These are phyloP conservation scores for Eremothecium cymbalariae DNA, from an alignment of 1,139 yeast genomes.

Conservation along the genomic window DNA sequence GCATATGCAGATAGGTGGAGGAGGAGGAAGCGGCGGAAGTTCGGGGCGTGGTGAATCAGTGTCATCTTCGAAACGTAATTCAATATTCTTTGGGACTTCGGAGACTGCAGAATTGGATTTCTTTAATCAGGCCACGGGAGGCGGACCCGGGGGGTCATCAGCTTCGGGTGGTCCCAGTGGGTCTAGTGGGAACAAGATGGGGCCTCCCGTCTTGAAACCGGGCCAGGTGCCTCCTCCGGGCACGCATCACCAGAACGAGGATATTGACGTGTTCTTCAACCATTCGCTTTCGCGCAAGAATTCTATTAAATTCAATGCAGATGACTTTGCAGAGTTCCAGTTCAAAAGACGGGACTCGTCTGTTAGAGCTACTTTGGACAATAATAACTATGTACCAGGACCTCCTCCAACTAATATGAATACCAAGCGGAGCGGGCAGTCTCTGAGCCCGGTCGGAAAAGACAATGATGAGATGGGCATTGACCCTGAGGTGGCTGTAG, in stretches of 20 bases:
- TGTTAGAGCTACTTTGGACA: slow-evolving; percentile 20
- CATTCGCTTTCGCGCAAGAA: slow-evolving; percentile 19
- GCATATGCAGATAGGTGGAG: neutral
- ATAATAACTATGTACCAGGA: slow-evolving; percentile 10
- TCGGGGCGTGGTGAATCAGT: slow-evolving; percentile 12
- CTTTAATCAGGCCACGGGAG: slow-evolving; percentile 10
- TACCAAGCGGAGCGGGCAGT: slow-evolving; percentile 2
- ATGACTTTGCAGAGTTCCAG: slow-evolving; percentile 24
- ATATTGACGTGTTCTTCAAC: slow-evolving; percentile 18
- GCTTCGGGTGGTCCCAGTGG: slow-evolving; percentile 9
- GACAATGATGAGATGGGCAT: slow-evolving; percentile 3
- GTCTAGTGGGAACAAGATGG: slow-evolving; percentile 15
- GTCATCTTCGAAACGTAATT: slow-evolving; percentile 20
- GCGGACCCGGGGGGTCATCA: slow-evolving; percentile 2
- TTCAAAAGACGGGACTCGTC: slow-evolving; percentile 26
- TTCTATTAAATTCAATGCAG: slow-evolving; percentile 24
- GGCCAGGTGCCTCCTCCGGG: slow-evolving; percentile 9
- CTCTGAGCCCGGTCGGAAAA: slow-evolving; percentile 4
- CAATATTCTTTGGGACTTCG: slow-evolving; percentile 18
- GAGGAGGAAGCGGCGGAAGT: slow-evolving; percentile 8
- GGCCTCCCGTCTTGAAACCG: slow-evolving; percentile 12
- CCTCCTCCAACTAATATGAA: slow-evolving; percentile 8
- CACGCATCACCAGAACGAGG: slow-evolving; percentile 9
- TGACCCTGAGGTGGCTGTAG: slow-evolving; percentile 5
- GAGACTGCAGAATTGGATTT: slow-evolving; percentile 21